Evolutionary conservation across 2,329 filamentous ascomycete genomes (phyloP).

Genomic region (Exophiala calicioides): DNA sequence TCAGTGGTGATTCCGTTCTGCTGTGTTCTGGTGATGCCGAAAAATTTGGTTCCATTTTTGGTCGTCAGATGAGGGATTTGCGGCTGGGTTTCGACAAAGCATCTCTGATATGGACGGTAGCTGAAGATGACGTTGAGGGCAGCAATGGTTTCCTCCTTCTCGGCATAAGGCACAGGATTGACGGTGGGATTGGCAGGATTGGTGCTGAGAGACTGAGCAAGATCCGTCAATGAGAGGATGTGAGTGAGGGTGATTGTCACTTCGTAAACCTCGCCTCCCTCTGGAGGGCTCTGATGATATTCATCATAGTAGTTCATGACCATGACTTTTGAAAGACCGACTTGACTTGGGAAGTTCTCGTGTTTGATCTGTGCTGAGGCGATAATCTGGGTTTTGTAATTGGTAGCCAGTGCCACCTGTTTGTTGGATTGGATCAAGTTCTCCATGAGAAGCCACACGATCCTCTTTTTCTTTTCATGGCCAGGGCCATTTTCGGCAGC

Average conservation of each 20-base stretch:
- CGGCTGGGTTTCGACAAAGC: not conserved
- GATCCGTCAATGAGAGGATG: not conserved
- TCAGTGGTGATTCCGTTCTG: not conserved
- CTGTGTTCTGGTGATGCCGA: not conserved
- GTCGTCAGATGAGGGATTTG: constrained; percentile 4
- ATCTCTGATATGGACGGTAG: constrained; percentile 11
- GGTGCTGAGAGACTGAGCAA: constrained; percentile 1
- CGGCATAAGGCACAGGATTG: not conserved
- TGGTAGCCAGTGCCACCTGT: constrained; percentile 7
- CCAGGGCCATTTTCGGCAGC: not conserved
- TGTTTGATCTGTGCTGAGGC: not conserved
- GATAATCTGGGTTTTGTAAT: constrained; percentile 14
- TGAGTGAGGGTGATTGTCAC: not conserved
- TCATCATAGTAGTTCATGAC: constrained; percentile 11
- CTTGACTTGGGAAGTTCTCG: no score
- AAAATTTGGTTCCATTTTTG: constrained; percentile 12
- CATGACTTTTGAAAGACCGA: not conserved
- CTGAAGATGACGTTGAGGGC: constrained; percentile 18
- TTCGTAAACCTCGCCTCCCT: not conserved
- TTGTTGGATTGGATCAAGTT: not conserved
- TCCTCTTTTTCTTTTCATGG: constrained; percentile 5
- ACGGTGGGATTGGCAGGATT: not conserved
- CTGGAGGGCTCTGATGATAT: not conserved
- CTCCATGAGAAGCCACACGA: constrained; percentile 5
- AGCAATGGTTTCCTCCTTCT: constrained; percentile 7